Percentiles rank a stretch among this genome's conserved stretches.
Conservation (phyloP, 306 rosid genomes). For the Dryas alaskensis region DNA sequence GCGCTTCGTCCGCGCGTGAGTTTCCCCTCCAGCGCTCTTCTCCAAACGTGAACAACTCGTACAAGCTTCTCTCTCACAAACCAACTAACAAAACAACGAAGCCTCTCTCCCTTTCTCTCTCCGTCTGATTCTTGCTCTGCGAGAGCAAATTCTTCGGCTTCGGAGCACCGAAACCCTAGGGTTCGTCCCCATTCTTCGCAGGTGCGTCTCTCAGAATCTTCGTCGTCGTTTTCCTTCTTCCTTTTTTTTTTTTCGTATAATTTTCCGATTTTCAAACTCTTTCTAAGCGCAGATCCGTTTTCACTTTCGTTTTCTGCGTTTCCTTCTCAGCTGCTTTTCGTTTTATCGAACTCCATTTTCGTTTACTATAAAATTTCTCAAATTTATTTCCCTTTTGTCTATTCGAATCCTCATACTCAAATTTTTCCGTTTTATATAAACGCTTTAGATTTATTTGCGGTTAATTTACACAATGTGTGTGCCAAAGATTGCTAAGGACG, state of each 20-base stretch:
- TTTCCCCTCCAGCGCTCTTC: not conserved
- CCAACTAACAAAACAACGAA: constrained; percentile 47
- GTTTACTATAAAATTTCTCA: constrained; percentile 23
- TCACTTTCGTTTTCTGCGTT: constrained; percentile 26
- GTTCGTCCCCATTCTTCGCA: constrained; percentile 40
- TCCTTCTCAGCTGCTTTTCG: constrained; percentile 1
- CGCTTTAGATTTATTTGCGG: constrained; percentile 25
- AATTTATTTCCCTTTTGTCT: constrained; percentile 20
- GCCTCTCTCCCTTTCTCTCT: constrained; percentile 31
- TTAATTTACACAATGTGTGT: constrained; percentile 45
- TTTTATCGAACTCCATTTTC: constrained; percentile 8
- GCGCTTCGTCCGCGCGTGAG: constrained; percentile 39
- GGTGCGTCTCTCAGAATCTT: constrained; percentile 39
- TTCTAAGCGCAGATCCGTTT: constrained; percentile 56
- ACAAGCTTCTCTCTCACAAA: constrained; percentile 34
- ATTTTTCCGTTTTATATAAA: constrained; percentile 8
- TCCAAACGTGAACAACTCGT: constrained; percentile 47
- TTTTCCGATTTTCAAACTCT: constrained; percentile 11
- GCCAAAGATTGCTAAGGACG: constrained; percentile 23
- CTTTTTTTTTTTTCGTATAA: not conserved
- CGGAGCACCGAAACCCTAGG: constrained; percentile 49
- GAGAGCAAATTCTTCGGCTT: constrained; percentile 35
- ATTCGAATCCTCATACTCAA: constrained; percentile 18
- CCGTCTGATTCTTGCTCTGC: constrained; percentile 40
- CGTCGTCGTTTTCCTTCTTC: constrained; percentile 25